phyloP scores from a whole-genome alignment of 2,329 filamentous ascomycete genomes.

The Calonectria leucothoes region DNA sequence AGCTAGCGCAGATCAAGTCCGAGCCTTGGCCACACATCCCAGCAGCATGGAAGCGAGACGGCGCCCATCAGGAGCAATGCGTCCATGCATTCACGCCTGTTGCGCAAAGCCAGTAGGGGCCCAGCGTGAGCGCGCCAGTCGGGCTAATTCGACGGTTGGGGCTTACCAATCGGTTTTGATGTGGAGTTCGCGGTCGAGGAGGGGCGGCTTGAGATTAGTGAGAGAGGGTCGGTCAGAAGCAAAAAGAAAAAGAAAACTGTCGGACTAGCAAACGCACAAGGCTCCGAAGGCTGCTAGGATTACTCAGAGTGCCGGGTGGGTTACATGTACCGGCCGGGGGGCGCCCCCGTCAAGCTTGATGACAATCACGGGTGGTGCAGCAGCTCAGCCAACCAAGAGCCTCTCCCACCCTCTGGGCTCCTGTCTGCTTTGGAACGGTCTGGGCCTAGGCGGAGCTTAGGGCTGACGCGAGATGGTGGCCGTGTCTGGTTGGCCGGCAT shows the following conservation, averaged over 20 bases:
- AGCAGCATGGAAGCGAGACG: neutral
- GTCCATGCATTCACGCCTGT: neutral
- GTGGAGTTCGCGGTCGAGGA: neutral
- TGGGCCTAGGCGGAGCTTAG: slow-evolving; percentile 37
- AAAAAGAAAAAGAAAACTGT: neutral
- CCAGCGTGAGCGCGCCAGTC: slow-evolving; percentile 23
- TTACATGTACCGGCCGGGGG: slow-evolving; percentile 10
- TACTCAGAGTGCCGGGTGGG: slow-evolving; percentile 4
- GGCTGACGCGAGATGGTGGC: slow-evolving; percentile 31
- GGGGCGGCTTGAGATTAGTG: neutral
- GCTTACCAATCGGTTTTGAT: slow-evolving; percentile 38
- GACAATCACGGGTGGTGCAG: neutral
- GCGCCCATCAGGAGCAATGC: neutral
- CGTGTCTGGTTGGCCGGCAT: slow-evolving; percentile 26
- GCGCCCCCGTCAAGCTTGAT: neutral
- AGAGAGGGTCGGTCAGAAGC: neutral
- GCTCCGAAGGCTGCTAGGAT: neutral
- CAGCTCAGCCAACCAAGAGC: neutral
- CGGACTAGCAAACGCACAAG: neutral
- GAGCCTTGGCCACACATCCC: slow-evolving; percentile 3
- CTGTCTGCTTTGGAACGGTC: slow-evolving; percentile 9
- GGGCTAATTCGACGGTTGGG: slow-evolving; percentile 21
- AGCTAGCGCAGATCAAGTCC: neutral
- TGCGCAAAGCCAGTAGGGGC: neutral
- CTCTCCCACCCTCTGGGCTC: neutral